Evolutionary conservation across 176 grass and related monocot genomes (phyloP).

Genomic region (Oryza australiensis): DNA sequence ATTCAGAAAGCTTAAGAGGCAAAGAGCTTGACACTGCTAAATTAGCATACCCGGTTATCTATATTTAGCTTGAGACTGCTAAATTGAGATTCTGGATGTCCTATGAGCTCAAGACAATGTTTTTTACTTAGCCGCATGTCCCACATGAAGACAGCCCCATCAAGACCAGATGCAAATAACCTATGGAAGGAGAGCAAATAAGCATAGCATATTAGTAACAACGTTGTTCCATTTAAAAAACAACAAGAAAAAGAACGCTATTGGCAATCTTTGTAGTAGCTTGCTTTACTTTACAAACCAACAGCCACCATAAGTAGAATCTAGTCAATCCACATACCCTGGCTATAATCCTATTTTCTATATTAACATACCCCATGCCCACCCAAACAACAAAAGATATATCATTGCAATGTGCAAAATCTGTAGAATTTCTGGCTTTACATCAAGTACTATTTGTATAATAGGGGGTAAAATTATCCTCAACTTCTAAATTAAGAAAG

Average conservation of each 20-base stretch:
- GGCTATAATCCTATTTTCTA: neutral
- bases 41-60: slow-evolving; percentile 65
- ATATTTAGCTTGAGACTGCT: slow-evolving; percentile 67
- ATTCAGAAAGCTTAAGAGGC: neutral
- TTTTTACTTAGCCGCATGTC: slow-evolving; percentile 67
- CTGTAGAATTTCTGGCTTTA: neutral
- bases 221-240: neutral
- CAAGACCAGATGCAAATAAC: slow-evolving; percentile 81
- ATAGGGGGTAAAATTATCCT: neutral
- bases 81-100: slow-evolving; percentile 65
- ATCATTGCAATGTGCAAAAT: neutral
- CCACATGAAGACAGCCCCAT: slow-evolving; percentile 86
- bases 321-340: neutral
- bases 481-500: neutral
- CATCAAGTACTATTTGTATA: neutral
- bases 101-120: slow-evolving; percentile 69
- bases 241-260: neutral
- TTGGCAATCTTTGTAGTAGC: neutral
- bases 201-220: slow-evolving; percentile 5
- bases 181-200: slow-evolving; percentile 38
- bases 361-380: neutral
- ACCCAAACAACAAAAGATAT: neutral
- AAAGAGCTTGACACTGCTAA: neutral
- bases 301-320: slow-evolving; percentile 19
- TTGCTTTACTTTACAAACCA: neutral